Evolutionary conservation across 306 rosid genomes (phyloP), one percentile per base, ranked within the genome.

Genomic region (Vigna hirtella): DNA sequence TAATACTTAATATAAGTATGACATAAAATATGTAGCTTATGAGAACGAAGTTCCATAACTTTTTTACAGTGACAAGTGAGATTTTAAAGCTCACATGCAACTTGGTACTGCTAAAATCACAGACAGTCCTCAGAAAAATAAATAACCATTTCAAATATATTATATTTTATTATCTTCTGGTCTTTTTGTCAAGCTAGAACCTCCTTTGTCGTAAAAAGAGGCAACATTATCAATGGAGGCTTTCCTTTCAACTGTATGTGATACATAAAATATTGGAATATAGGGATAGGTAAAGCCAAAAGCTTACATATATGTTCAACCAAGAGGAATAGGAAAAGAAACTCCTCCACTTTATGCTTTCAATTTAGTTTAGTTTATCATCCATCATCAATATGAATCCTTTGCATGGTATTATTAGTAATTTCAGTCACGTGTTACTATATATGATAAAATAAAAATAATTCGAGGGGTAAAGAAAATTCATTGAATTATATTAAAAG

Each of bases 181-280:
- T 68, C 73, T 85, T 78, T 52, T 48, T 78, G 87, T 70, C 79
- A 73, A 70, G 87, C 88, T 83, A 74, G 67, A 85, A 72, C 67
- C 75, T 73, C 61, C 30, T 73, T 58, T 89, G 90, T 90, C 91
- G 68, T 76, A 13, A 50, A 87, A 86, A 84, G 84, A 65, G 86
- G 77, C 79, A 79, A 85, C 89, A 85, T 30, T 57, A 62, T 40
- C 67, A 56, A 17, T 76, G 62, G 30, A 73, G 66, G 83, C 72
- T 83, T 90, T 83, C 76, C 65, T 87, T 78, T 86, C 84, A 74
- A 51, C 66, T 24, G 70, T 66, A 57, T 50, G 20, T 66, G 26
- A 42, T 76, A 47, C 71, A 67, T 22, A 18, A 43, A 66, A 26
- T 52, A 61, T 48, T 55, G 5, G 17, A n/a, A 70, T 65, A 50